Conservation (phyloP, 495 filamentous ascomycete species). For the Glonium stellatum region DNA sequence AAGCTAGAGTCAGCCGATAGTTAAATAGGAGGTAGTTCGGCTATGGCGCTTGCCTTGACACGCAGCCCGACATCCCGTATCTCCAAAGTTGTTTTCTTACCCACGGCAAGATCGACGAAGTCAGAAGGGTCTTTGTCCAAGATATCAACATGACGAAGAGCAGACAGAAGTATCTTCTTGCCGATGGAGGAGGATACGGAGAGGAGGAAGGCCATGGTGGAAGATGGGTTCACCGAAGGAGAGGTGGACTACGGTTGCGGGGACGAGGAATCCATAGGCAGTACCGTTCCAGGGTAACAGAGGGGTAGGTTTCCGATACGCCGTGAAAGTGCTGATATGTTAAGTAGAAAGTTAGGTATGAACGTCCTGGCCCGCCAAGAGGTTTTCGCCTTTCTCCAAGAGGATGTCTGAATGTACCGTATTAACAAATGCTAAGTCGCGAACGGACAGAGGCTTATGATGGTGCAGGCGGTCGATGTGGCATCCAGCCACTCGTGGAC, state of each 20-base stretch:
- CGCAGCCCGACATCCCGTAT: constrained; percentile 73
- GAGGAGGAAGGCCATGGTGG: constrained; percentile 47
- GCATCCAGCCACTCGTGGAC: constrained; percentile 14
- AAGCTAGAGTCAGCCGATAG: not conserved
- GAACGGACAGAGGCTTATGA: not conserved
- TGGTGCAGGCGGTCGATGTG: constrained; percentile 5
- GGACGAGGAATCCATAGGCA: constrained; percentile 1
- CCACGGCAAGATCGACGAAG: constrained; percentile 52
- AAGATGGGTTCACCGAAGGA: not conserved
- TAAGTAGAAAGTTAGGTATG: not conserved
- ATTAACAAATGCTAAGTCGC: not conserved
- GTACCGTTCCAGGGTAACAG: no score
- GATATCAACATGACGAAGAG: constrained; percentile 67
- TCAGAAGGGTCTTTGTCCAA: constrained; percentile 77
- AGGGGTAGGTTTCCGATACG: no score
- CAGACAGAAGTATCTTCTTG: constrained; percentile 68
- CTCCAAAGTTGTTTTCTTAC: constrained; percentile 69
- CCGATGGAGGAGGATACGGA: constrained; percentile 65
- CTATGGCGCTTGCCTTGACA: constrained; percentile 50
- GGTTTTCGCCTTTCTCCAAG: not conserved
- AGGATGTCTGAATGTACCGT: not conserved
- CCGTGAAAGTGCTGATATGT: not conserved
- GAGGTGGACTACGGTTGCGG: constrained; percentile 7
- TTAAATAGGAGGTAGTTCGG: not conserved
- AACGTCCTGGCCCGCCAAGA: not conserved